Evolutionary conservation across 2,329 filamentous ascomycete genomes (phyloP), one percentile per base, ranked within the genome.

Genomic region (Fusarium lateritium): DNA sequence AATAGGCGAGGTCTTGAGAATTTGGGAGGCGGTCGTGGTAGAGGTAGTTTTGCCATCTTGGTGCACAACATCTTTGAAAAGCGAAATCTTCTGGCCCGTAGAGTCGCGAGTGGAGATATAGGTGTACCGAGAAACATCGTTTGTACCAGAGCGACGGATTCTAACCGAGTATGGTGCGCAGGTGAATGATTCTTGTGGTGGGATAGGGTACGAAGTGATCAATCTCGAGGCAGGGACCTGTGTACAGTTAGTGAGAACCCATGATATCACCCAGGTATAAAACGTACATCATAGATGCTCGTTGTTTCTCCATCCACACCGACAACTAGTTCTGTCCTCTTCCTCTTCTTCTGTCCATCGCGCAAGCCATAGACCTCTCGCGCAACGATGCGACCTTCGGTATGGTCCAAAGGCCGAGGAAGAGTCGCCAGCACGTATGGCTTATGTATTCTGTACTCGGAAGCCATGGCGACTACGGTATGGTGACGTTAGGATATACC

Each of bases 151-250:
- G 45, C 81, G 81, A 70, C 87, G 83, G 65, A 84, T 81, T 69
- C 87, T 83, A 42, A 90, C 76, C 17, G 89, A 91, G 76, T 83
- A 85, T 21, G 88, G 85, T 10, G 88, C 78, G 77, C 89, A 91
- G 55, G 88, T 88, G 75, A 91, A 89, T 52, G 83, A 84, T 54
- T 89, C 86, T 76, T 90, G 88, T 2, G 89, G 89, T 26, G 89
- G 87, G 63, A 91, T 85, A 22, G 89, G 88, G 76, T 91, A 91
- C 3, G 89, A 91, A 8, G 89, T 91, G 71, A 91, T 84, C 65
- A 91, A 80, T 64, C 86, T 83, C 7, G 88, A 86, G 5, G 87
- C 85, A 5, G 88, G 83, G 45, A 91, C 83, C 89, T 91, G 67
- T 60, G 31, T 62, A 26, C 28, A 17, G 44, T 64, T 53, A 68